Evolutionary conservation across 2,329 filamentous ascomycete species (phyloP).

Genomic region (Cladosporium colombiae): DNA sequence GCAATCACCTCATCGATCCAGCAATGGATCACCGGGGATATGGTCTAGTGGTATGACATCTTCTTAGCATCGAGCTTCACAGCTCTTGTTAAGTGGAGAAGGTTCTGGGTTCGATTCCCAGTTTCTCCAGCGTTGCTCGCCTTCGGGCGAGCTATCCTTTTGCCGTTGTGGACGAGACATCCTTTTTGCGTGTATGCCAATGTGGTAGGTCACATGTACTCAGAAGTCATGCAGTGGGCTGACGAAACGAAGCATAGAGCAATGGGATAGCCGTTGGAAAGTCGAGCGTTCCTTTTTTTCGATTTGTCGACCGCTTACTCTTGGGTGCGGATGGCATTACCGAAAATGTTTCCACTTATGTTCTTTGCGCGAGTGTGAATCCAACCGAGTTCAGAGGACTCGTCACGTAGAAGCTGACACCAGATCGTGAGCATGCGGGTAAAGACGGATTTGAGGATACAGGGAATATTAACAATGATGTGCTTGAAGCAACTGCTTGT

Average conservation of each 20-base stretch:
- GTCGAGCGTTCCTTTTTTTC: too few species aligned
- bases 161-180: too few species aligned
- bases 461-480: too few species aligned
- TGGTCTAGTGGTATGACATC: conserved; percentile 7
- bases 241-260: not conserved
- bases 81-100: conserved; percentile 4
- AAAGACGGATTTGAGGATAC: not conserved
- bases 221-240: not conserved
- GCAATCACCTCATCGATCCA: not conserved
- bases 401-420: not conserved
- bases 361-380: not conserved
- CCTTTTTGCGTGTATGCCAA: too few species aligned
- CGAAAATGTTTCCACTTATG: too few species aligned
- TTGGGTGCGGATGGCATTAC: too few species aligned
- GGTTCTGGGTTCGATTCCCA: conserved; percentile 1
- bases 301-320: too few species aligned
- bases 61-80: not conserved
- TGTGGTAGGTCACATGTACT: not conserved
- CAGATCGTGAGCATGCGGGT: too few species aligned
- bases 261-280: too few species aligned
- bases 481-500: too few species aligned
- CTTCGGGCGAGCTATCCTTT: too few species aligned
- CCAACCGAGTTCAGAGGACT: not conserved
- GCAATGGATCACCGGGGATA: not conserved
- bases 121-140: not conserved